Evolutionary conservation across 139 green algal genomes (phyloP).

Genomic region (Nannochloris sp.): DNA sequence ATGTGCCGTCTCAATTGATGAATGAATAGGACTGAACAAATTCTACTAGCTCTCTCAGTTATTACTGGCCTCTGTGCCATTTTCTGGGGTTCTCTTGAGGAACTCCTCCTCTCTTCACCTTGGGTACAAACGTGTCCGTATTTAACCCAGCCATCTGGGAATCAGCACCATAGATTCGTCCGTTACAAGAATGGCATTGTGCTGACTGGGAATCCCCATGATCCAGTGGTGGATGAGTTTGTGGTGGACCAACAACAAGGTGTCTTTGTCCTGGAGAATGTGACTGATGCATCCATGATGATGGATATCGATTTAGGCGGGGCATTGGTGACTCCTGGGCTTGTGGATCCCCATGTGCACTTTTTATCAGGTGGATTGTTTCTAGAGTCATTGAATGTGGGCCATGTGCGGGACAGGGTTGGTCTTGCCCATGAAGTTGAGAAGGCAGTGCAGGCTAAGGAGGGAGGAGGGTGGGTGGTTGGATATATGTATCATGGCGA

Average conservation of each 20-base stretch:
- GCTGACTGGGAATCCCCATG: too few relatives aligned
- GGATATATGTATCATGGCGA: constrained; percentile 17
- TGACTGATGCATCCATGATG: neutral
- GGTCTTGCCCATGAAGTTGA: too few relatives aligned
- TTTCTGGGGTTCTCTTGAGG: neutral
- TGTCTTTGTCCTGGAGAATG: neutral
- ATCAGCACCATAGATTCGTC: too few relatives aligned
- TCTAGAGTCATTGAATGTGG: constrained; percentile 38
- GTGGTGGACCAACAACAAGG: too few relatives aligned
- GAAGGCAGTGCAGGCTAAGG: too few relatives aligned
- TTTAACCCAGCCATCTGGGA: too few relatives aligned
- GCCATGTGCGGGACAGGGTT: neutral
- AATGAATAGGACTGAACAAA: too few relatives aligned
- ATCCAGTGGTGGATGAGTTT: too few relatives aligned
- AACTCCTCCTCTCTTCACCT: neutral
- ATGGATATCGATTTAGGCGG: neutral
- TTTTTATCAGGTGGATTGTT: constrained; percentile 43
- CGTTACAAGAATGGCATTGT: too few relatives aligned
- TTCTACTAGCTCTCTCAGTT: neutral
- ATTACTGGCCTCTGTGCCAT: neutral
- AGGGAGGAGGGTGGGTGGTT: constrained; percentile 29
- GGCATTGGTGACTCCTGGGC: constrained; percentile 19
- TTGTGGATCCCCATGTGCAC: constrained; percentile 63
- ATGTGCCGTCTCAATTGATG: too few relatives aligned
- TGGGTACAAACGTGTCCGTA: too few relatives aligned